Evolutionary conservation across 257 asterid species (phyloP), one percentile per base, ranked within the genome.

Genomic region (Nicotiana tabacum): DNA sequence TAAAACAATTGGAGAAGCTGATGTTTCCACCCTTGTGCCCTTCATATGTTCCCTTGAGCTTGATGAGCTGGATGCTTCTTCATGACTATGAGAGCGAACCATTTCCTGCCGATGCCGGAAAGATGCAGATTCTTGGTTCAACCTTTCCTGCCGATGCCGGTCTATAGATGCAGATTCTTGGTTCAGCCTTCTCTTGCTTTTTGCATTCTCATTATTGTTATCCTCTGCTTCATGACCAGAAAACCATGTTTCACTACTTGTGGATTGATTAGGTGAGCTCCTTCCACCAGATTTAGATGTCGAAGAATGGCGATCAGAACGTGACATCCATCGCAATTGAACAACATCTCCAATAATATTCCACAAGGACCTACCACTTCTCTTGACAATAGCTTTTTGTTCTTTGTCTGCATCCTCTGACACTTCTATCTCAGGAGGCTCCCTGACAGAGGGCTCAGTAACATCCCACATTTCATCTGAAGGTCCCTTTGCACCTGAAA

Each of bases 291-390:
- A 79, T 83, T 88, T 94, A 85, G 90, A 89, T 65, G 92, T 81
- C 76, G 91, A 84, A 84, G 89, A 83, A 66, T 82, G 94, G 84
- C 84, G 90, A 81, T 90, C 96, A 55, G 95, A 85, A 33, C 58
- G 95, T 66, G 89, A 81, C 35, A 85, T 74, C 98, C 97, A 93
- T 69, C 92, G 87, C 76, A 96, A 69, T 57, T 80, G 92, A 85
- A 91, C 89, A 72, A 96, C 83, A 87, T 93, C 94, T 18, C 83
- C 78, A 37, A 94, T 89, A 48, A 89, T 64, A 87, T 89, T 91
- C 99, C 99, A 96, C 67, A 92, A 79, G 82, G 98, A 90, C 87
- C 90, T 92, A 81, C 95, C 97, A 67, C 83, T 89, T 91, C 95
- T 91, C 92, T 87, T 93, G 82, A 82, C 84, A 60, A 85, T 61